Evolutionary conservation across 164 flowering plant genomes (phyloP).

Genomic region (Vitis rupestris): DNA sequence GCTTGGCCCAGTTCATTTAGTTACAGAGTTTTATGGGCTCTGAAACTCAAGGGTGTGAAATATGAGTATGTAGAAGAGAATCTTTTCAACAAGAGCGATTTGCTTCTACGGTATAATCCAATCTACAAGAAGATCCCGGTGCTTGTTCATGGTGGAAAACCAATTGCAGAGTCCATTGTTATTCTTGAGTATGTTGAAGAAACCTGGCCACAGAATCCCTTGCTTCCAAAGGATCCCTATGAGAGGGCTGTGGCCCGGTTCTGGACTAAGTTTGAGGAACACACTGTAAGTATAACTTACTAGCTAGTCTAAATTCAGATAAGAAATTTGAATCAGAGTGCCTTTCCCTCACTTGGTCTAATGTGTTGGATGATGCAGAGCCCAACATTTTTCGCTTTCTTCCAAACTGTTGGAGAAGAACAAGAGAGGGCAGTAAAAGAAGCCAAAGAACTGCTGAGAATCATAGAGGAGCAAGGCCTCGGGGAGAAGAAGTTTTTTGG

Average conservation of each 20-base stretch:
- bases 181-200: constrained; percentile 43
- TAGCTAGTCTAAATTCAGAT: too few species aligned
- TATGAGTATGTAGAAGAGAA: constrained; percentile 39
- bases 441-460: constrained; percentile 19
- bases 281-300: constrained; percentile 19
- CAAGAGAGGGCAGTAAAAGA: constrained; percentile 37
- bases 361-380: constrained; percentile 5
- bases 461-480: constrained; percentile 33
- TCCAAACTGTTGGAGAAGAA: constrained; percentile 23
- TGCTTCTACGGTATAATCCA: constrained; percentile 29
- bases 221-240: constrained; percentile 32
- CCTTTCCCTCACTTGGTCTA: too few species aligned
- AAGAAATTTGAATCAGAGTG: too few species aligned
- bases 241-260: constrained; percentile 36
- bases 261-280: constrained; percentile 32
- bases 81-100: constrained; percentile 21
- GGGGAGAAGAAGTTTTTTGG: constrained; percentile 34
- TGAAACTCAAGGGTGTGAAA: constrained; percentile 35
- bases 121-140: constrained; percentile 42
- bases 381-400: constrained; percentile 3
- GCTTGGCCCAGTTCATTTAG: constrained; percentile 33
- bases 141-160: constrained; percentile 36
- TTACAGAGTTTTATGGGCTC: constrained; percentile 44
- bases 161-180: constrained; percentile 30
- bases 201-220: constrained; percentile 33